A percentile compares a stretch with the other conserved stretches of the same genome.
Evolutionary conservation across 768 basidiomycete species (phyloP).

Genomic region (Boletus reticuloceps): DNA sequence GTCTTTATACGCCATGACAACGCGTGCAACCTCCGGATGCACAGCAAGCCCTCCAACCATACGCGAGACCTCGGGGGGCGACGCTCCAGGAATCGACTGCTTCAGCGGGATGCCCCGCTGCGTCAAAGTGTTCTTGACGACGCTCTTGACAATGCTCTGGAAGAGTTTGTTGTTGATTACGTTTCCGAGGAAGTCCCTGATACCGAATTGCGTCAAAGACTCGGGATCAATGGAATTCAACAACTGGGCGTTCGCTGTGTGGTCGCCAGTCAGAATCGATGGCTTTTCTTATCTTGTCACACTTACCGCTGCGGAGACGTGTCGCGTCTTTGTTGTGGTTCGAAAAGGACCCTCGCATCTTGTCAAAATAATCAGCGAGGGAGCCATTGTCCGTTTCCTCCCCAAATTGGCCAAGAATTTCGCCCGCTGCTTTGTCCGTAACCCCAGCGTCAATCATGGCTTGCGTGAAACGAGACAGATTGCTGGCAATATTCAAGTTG

Average conservation of each 20-base stretch:
- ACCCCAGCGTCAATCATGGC: not conserved
- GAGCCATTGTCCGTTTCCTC: fast-evolving
- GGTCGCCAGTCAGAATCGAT: not conserved
- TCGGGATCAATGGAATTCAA: not conserved
- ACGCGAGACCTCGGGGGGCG: not conserved
- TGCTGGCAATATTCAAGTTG: not conserved
- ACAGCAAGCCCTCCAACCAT: not conserved
- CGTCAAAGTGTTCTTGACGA: not conserved
- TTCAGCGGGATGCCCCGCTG: not conserved
- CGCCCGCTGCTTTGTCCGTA: not conserved
- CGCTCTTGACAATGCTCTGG: not conserved
- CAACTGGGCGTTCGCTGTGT: not conserved
- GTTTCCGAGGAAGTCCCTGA: not conserved
- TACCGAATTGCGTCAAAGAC: not conserved
- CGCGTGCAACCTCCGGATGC: not conserved
- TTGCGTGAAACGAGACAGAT: not conserved
- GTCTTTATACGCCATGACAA: not conserved
- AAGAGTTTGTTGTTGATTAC: not conserved
- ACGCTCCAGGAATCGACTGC: not conserved
- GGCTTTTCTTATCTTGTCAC: not conserved
- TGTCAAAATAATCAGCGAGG: too few species aligned
- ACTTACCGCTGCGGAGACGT: not conserved
- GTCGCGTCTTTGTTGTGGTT: not conserved
- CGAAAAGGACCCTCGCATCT: not conserved
- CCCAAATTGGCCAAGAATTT: not conserved